These are phyloP conservation scores for Annulohypoxylon stygium DNA, from an alignment of 495 filamentous ascomycete genomes.

Conservation along the genomic window DNA sequence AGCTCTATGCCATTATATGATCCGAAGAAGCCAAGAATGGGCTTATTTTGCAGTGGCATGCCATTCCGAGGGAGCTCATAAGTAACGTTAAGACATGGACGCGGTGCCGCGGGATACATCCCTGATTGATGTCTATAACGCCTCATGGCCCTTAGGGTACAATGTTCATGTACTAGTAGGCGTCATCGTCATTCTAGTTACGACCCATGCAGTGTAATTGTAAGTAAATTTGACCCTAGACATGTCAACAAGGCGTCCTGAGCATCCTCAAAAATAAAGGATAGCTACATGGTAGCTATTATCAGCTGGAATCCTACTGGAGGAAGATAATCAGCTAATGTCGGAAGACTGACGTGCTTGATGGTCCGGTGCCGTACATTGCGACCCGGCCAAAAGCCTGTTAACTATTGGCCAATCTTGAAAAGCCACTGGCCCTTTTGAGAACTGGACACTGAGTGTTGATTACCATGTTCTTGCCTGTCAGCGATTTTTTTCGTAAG, in stretches of 20 bases:
- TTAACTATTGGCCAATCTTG: not conserved
- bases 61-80: constrained; percentile 14
- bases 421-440: not conserved
- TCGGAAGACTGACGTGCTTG: not conserved
- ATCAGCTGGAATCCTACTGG: not conserved
- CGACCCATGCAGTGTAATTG: not conserved
- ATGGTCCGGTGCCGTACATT: not conserved
- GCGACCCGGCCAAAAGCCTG: not conserved
- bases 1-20: constrained; percentile 28
- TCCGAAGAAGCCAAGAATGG: constrained; percentile 7
- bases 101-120: constrained; percentile 10
- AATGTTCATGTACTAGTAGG: not conserved
- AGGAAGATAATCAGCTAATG: constrained; percentile 1
- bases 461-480: not conserved
- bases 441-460: not conserved
- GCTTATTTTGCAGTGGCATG: constrained; percentile 8
- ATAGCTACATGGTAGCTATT: constrained; percentile 16
- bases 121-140: constrained; percentile 28
- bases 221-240: constrained; percentile 6
- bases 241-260: not conserved
- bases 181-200: constrained; percentile 3
- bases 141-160: not conserved
- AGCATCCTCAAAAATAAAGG: not conserved
- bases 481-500: constrained; percentile 2
- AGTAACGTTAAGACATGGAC: constrained; percentile 21